Conservation (phyloP, 2,329 filamentous ascomycete species). For the Venturia aucupariae region DNA sequence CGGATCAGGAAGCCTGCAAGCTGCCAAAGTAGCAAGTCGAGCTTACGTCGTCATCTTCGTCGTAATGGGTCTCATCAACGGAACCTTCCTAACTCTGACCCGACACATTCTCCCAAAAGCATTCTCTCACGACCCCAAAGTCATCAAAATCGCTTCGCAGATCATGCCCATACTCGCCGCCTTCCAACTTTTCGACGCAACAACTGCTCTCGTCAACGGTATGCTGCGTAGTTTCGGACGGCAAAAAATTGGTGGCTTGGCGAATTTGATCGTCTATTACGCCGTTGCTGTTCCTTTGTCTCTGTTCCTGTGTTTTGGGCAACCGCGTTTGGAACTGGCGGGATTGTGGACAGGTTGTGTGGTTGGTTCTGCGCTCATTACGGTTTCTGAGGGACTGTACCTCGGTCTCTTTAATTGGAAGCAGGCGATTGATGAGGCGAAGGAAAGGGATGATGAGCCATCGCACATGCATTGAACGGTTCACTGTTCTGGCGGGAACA, state of each 20-base stretch:
- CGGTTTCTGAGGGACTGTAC: slow-evolving; percentile 25
- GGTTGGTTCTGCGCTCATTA: slow-evolving; percentile 26
- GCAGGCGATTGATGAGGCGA: slow-evolving; percentile 25
- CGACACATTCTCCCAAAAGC: slow-evolving; percentile 26
- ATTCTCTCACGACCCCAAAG: slow-evolving; percentile 28
- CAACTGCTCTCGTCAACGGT: slow-evolving; percentile 28
- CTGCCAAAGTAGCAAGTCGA: slow-evolving; percentile 27
- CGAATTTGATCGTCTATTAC: slow-evolving; percentile 31
- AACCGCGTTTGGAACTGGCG: slow-evolving; percentile 26
- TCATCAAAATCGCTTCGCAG: slow-evolving; percentile 25
- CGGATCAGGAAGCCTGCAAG: slow-evolving; percentile 27
- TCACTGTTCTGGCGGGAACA: neutral
- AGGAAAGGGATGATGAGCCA: slow-evolving; percentile 20
- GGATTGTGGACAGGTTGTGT: slow-evolving; percentile 31
- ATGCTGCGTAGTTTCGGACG: slow-evolving; percentile 29
- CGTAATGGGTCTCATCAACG: slow-evolving; percentile 28
- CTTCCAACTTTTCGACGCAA: slow-evolving; percentile 31
- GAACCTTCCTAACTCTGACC: slow-evolving; percentile 23
- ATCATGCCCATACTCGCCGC: slow-evolving; percentile 28
- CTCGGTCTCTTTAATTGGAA: slow-evolving; percentile 25
- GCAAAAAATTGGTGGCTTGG: slow-evolving; percentile 31
- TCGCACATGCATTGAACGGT: neutral
- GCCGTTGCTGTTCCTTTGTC: slow-evolving; percentile 29
- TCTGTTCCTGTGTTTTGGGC: slow-evolving; percentile 27
- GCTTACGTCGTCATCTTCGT: slow-evolving; percentile 27